Conservation (phyloP, 257 asterid genomes). For the Anisodus tanguticus region DNA sequence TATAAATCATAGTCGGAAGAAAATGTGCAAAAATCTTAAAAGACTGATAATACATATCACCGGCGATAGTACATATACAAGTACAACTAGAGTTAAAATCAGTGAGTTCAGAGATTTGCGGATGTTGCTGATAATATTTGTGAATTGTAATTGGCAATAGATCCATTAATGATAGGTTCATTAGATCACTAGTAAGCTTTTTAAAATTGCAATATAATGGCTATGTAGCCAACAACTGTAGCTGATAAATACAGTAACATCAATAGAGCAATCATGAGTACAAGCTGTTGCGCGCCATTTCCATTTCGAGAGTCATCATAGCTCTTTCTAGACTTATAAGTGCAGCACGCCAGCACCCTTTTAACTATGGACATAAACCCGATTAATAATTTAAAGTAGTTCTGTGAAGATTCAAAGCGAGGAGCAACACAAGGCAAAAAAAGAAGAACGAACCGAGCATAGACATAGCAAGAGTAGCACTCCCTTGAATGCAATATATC, state of each 20-base stretch:
- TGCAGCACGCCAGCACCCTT: neutral
- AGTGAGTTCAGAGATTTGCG: neutral
- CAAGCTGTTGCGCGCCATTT: neutral
- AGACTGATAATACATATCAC: neutral
- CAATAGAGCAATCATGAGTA: neutral
- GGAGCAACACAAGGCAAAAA: conserved; percentile 27
- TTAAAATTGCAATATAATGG: neutral
- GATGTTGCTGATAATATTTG: neutral
- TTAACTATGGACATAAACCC: neutral
- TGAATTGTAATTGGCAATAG: neutral
- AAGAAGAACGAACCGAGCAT: conserved; percentile 27
- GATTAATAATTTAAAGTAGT: neutral
- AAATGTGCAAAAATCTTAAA: neutral
- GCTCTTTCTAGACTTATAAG: neutral
- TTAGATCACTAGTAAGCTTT: neutral
- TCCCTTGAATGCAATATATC: conserved; percentile 33
- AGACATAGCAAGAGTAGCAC: conserved; percentile 35
- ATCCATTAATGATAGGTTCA: neutral
- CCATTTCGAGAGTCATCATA: neutral
- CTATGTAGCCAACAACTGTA: neutral
- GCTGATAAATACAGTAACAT: neutral
- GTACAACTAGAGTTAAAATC: no score
- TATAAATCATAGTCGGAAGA: no score
- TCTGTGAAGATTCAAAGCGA: conserved; percentile 22
- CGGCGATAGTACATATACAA: neutral